Evolutionary conservation across 2,329 filamentous ascomycete genomes (phyloP).

Genomic region (Truncatella angustata): DNA sequence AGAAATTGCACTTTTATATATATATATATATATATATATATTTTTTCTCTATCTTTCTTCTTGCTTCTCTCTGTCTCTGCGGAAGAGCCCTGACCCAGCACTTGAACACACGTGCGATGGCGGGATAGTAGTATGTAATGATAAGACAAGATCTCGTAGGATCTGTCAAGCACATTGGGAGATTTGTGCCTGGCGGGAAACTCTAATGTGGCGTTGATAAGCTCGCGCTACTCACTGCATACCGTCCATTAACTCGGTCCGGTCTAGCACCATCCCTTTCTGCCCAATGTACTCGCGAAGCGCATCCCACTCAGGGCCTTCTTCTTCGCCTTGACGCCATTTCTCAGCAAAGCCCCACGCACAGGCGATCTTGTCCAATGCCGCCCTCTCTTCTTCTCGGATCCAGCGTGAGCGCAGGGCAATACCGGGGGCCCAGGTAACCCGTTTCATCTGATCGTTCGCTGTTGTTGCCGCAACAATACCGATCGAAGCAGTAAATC

Average conservation of each 20-base stretch:
- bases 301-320: conserved; percentile 84
- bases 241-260: conserved; percentile 85
- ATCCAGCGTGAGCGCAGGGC: conserved; percentile 81
- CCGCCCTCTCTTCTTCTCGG: conserved; percentile 84
- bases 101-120: no score
- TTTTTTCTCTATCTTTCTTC: no score
- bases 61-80: no score
- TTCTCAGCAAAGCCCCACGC: conserved; percentile 89
- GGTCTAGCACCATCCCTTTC: conserved; percentile 87
- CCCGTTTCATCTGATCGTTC: conserved; percentile 93
- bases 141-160: no score
- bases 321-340: conserved; percentile 82
- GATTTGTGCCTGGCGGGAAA: neutral
- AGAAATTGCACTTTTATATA: no score
- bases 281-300: conserved; percentile 79
- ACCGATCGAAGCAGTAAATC: conserved; percentile 78
- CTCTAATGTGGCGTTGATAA: conserved; percentile 2
- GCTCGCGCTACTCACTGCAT: conserved; percentile 61
- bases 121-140: no score
- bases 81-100: no score
- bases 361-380: conserved; percentile 79
- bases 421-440: conserved; percentile 84
- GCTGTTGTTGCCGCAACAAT: conserved; percentile 80
- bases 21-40: no score
- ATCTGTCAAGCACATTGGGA: no score